Evolutionary conservation across 768 basidiomycete species (phyloP).

Genomic region (Sarcodon aspratus): DNA sequence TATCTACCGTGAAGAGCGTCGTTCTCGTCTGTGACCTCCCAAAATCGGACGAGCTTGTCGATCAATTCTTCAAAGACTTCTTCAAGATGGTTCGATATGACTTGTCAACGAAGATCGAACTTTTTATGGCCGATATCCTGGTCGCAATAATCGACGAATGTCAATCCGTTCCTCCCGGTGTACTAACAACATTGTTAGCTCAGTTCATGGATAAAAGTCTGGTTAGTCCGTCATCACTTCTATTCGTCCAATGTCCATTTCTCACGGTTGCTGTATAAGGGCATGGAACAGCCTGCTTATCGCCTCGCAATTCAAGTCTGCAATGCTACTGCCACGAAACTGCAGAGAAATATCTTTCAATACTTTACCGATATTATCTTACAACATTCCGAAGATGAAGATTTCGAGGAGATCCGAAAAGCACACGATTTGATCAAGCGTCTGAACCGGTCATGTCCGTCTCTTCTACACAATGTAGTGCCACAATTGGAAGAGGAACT

Average conservation of each 20-base stretch:
- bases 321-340: constrained; percentile 71
- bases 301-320: constrained; percentile 81
- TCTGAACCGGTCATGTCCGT: constrained; percentile 69
- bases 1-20: constrained; percentile 91
- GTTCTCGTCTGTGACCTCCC: constrained; percentile 90
- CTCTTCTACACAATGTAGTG: constrained; percentile 79
- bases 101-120: constrained; percentile 70
- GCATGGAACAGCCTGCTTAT: constrained; percentile 64
- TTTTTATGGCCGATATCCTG: constrained; percentile 84
- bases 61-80: constrained; percentile 73
- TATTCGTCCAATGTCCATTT: not conserved
- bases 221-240: constrained; percentile 27
- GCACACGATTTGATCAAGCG: constrained; percentile 83
- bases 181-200: constrained; percentile 70
- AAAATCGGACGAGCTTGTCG: constrained; percentile 74
- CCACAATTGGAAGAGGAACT: constrained; percentile 91
- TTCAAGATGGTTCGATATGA: constrained; percentile 71
- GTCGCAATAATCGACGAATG: constrained; percentile 85
- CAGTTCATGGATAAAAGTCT: constrained; percentile 78
- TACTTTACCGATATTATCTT: constrained; percentile 91
- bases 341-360: constrained; percentile 81
- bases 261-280: constrained; percentile 22
- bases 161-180: constrained; percentile 60
- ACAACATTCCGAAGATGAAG: constrained; percentile 45
- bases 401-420: constrained; percentile 54